Evolutionary conservation across 768 basidiomycete species (phyloP), one percentile per base, ranked within the genome.

Genomic region (Ephemerocybe angulata): DNA sequence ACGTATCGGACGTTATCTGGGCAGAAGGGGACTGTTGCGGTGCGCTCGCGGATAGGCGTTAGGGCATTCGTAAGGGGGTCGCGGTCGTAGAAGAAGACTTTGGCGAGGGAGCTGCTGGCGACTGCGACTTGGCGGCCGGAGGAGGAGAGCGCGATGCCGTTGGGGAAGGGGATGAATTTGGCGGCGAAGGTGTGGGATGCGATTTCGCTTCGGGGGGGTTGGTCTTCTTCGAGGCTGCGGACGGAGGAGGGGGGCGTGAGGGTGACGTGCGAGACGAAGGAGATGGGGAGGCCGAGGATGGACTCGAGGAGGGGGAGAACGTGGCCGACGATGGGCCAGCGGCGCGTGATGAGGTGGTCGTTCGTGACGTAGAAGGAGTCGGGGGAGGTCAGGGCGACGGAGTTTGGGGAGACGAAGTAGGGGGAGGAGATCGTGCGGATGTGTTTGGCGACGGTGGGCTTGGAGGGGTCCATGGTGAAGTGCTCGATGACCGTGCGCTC

Each of bases 291-390:
- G 4, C 66, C 79, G 3, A 84, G 67, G 17, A 83, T 0, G 3
- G 81, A 76, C 63, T 90, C 88, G 51, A 78, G 40, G 31, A 83
- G 5, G 2, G 87, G 81, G 0, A 84, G 60, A 24, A 83, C 53
- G 38, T 69, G 67, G 8, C 83, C 82, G n/a, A 86, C 35, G 10
- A 67, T 62, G 0, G 83, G 82, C 19, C 83, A 70, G 13, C 88
- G 82, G 7, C 84, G 77, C 2, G 86, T 88, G 62, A 87, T 64
- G 31, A 80, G 67, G 61, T 90, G 88, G 64, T 90, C 88, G 63
- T 90, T 86, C 38, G 80, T 80, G 47, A 90, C 77, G 62, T 85
- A 89, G 66, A 90, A 89, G 1, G 85, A 80, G 54, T 79, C 76
- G 1, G 84, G 80, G 40, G 84, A 80, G 8, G 86, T 84, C 29